These are phyloP conservation scores for Penicillium brasilianum DNA, from an alignment of 2,329 filamentous ascomycete genomes.

Conservation along the genomic window DNA sequence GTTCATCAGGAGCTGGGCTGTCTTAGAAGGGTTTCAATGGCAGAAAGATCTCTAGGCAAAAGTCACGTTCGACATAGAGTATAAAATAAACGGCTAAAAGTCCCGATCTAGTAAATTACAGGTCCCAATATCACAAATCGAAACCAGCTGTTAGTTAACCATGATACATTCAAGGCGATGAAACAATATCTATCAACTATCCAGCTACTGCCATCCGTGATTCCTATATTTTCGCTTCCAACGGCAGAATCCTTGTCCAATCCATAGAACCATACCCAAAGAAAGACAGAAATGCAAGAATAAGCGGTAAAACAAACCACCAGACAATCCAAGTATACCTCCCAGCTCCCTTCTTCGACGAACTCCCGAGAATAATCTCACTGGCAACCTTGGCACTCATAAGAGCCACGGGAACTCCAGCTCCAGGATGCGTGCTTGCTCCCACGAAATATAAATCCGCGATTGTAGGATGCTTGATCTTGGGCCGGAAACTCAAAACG, in stretches of 20 bases:
- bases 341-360: not conserved
- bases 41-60: too few relatives aligned
- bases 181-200: not conserved
- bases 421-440: constrained; percentile 76
- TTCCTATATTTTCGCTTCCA: not conserved
- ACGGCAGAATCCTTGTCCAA: not conserved
- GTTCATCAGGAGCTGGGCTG: too few relatives aligned
- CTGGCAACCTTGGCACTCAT: constrained; percentile 23
- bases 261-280: constrained; percentile 1
- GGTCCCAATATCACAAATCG: too few relatives aligned
- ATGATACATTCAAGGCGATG: too few relatives aligned
- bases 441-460: constrained; percentile 69
- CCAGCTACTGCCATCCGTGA: not conserved
- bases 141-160: too few relatives aligned
- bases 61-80: too few relatives aligned
- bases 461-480: constrained; percentile 33
- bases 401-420: constrained; percentile 68
- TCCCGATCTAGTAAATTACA: too few relatives aligned
- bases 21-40: too few relatives aligned
- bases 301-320: constrained; percentile 2
- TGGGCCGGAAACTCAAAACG: constrained; percentile 41
- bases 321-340: not conserved
- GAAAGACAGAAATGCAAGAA: not conserved
- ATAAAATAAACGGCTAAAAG: too few relatives aligned
- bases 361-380: constrained; percentile 1